Evolutionary conservation across 495 filamentous ascomycete species (phyloP).

Genomic region (Penicillium herquei): DNA sequence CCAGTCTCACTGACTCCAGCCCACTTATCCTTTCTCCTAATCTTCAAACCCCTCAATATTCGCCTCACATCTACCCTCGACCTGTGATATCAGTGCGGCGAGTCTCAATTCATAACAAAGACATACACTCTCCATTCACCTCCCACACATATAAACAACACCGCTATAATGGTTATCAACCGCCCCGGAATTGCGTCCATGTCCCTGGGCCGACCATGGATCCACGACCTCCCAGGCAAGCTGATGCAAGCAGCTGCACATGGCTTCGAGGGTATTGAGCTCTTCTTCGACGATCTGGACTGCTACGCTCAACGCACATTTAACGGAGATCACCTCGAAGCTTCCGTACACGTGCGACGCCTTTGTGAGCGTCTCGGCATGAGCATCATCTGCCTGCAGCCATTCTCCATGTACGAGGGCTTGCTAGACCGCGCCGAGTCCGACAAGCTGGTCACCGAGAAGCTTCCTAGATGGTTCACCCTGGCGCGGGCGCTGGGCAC

Average conservation of each 20-base stretch:
- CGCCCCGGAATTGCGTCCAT: conserved; percentile 64
- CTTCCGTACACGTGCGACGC: conserved; percentile 53
- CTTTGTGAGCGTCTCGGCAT: conserved; percentile 60
- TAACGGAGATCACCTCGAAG: conserved; percentile 50
- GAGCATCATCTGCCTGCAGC: conserved; percentile 69
- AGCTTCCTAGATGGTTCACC: conserved; percentile 68
- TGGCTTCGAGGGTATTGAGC: conserved; percentile 70
- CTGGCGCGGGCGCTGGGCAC: conserved; percentile 63
- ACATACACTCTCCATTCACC: neutral
- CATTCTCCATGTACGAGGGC: conserved; percentile 78
- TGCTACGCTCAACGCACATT: conserved; percentile 59
- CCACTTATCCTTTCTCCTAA: too few relatives aligned
- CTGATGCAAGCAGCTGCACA: conserved; percentile 62
- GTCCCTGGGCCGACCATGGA: conserved; percentile 67
- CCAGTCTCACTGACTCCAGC: too few relatives aligned
- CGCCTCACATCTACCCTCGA: too few relatives aligned
- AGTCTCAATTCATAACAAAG: too few relatives aligned
- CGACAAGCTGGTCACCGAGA: conserved; percentile 50
- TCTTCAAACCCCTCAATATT: too few relatives aligned
- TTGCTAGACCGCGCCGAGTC: conserved; percentile 63
- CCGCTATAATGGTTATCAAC: conserved; percentile 33
- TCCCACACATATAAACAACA: neutral
- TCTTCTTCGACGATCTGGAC: conserved; percentile 78
- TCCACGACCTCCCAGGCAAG: conserved; percentile 64
- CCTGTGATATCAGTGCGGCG: too few relatives aligned